phyloP scores from a whole-genome alignment of 129 eudicot species.

The Logfia minima region DNA sequence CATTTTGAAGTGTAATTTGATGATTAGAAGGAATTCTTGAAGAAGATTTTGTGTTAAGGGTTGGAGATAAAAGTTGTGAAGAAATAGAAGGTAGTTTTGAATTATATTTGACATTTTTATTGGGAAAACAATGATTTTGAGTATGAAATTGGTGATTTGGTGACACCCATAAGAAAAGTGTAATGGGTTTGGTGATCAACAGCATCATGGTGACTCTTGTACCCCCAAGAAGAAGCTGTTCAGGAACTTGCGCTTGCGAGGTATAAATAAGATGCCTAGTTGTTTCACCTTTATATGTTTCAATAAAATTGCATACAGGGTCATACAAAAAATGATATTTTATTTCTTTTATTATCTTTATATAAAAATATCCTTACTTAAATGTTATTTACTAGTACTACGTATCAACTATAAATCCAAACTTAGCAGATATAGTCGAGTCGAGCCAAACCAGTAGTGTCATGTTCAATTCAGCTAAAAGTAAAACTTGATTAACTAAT shows the following conservation, averaged over 20 bases:
- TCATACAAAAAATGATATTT: no score
- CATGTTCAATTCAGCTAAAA: no score
- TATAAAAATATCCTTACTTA: no score
- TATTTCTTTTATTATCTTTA: no score
- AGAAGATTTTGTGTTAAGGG: neutral
- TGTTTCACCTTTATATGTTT: no score
- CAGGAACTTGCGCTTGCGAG: neutral
- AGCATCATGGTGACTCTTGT: constrained; percentile 18
- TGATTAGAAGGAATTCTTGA: constrained; percentile 12
- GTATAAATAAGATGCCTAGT: no score
- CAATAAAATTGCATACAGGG: no score
- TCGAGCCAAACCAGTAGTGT: no score
- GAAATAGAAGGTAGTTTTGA: constrained; percentile 25
- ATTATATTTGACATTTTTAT: constrained; percentile 5
- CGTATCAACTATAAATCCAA: no score
- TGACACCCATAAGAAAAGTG: neutral
- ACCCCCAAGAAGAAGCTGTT: constrained; percentile 9
- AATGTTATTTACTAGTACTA: no score
- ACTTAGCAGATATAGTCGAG: no score
- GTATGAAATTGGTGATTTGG: constrained; percentile 13
- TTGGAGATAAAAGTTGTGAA: constrained; percentile 27
- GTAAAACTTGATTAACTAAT: no score
- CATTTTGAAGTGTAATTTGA: constrained; percentile 29
- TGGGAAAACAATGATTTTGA: constrained; percentile 5
- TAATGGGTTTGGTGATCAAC: constrained; percentile 23